Base-by-base conservation (phyloP, 768 basidiomycete species). In the Mycena leptocephala region DNA sequence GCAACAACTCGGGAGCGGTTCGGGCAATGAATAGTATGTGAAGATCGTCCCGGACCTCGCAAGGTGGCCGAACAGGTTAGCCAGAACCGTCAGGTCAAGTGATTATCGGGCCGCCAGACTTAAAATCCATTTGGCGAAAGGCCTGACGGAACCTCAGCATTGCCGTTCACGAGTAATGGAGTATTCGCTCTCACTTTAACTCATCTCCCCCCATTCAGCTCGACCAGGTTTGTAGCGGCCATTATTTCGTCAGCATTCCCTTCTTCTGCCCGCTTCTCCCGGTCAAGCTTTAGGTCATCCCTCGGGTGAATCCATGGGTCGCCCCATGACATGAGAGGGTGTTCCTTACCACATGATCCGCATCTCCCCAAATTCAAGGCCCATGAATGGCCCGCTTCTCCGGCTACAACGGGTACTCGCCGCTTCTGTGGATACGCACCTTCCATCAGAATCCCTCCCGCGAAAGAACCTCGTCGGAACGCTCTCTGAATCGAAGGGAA, bases 361-460 rank as follows among this genome's bases (percentile, higher is more conserved):
- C 46, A 65, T 65, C 43, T 62, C 46, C 20, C 28, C 65, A 66
- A 51, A 66, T 66, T 66, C 65, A 66, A 66, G 65, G 33, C 65
- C 65, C 65, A 67, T 65, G 43, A 33, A 65, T 65, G 63, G 43
- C 63, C 63, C 48, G 48, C 48, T 67, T 37, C 24, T 67, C 65
- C 65, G 65, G 32, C 16, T 55, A 53, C 65, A 67, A 67, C 65
- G 65, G 65, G 43, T 63, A 63, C n/a, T 41, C 24, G 37, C 30
- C 63, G 30, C 63, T 43, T 53, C 65, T 67, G 51, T 65, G 41
- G 63, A 48, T 30, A 48, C 30, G 33, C 65, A 55, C 51, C 65
- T 67, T 67, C 65, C 65, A 67, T 55, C 24, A 67, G 65, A 37
- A 67, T 28, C 51, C 51, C 48, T 67, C 51, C 51, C 65, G 51